Percentiles rank a stretch among this genome's conserved stretches.
These are phyloP conservation scores for Erodium moschatum DNA, from an alignment of 441 rosid species.

Conservation along the genomic window DNA sequence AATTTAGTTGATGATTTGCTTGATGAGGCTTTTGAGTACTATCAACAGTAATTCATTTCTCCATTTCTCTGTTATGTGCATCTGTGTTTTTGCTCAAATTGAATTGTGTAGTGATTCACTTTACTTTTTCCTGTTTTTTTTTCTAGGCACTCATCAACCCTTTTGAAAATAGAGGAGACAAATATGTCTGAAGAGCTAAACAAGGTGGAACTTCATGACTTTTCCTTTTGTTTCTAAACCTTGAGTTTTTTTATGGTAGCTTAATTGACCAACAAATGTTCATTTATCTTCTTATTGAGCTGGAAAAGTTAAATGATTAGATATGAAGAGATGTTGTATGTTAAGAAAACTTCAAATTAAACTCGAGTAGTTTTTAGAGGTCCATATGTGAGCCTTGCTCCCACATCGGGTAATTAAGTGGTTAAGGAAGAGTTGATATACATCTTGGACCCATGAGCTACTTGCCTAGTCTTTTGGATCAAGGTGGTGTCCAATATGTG, in stretches of 20 bases:
- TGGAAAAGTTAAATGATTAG: too few relatives aligned
- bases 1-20: constrained; percentile 58
- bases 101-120: background rate
- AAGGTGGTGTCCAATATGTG: too few relatives aligned
- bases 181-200: constrained; percentile 38
- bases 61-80: constrained; percentile 9
- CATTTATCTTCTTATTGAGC: background rate
- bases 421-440: too few relatives aligned
- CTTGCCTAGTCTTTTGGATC: too few relatives aligned
- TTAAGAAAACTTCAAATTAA: background rate
- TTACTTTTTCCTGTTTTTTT: background rate
- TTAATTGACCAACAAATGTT: background rate
- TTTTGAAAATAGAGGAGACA: constrained; percentile 36
- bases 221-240: background rate
- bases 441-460: too few relatives aligned
- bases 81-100: background rate
- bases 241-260: background rate
- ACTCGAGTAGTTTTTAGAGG: too few relatives aligned
- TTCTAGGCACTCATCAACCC: constrained; percentile 48
- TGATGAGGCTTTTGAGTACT: constrained; percentile 57
- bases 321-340: background rate
- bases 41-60: constrained; percentile 27
- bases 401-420: too few relatives aligned
- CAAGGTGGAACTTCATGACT: constrained; percentile 26
- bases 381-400: too few relatives aligned